These are phyloP conservation scores for Fusarium sp. DNA, from an alignment of 2,329 filamentous ascomycete genomes.

Conservation along the genomic window DNA sequence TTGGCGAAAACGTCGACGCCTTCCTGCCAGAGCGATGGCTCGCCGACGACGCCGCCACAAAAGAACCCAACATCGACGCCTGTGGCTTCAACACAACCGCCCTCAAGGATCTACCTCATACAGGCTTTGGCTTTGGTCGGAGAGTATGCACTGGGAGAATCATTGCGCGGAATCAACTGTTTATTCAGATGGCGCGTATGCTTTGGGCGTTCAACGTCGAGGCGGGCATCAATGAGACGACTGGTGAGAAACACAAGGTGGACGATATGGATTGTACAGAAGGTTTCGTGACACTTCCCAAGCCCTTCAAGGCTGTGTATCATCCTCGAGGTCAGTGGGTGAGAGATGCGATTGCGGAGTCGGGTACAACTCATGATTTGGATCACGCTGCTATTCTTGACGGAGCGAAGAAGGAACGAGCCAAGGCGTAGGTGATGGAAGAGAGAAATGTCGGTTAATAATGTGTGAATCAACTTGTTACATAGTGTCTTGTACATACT, in stretches of 20 bases:
- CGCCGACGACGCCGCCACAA: slow-evolving; percentile 13
- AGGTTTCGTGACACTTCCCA: slow-evolving; percentile 45
- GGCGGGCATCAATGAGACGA: slow-evolving; percentile 32
- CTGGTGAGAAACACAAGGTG: slow-evolving; percentile 34
- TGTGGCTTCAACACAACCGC: slow-evolving; percentile 15
- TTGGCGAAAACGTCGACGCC: slow-evolving; percentile 52
- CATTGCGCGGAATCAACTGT: slow-evolving; percentile 61
- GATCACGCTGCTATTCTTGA: slow-evolving; percentile 11
- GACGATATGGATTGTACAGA: slow-evolving; percentile 43
- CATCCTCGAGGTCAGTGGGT: slow-evolving; percentile 47
- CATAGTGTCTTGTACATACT: background rate
- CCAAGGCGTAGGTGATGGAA: background rate
- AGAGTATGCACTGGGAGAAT: slow-evolving; percentile 58
- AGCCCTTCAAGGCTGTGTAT: slow-evolving; percentile 46
- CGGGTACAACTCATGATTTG: slow-evolving; percentile 3
- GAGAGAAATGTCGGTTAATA: background rate
- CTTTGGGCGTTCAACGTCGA: slow-evolving; percentile 64
- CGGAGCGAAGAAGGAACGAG: background rate
- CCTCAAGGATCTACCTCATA: slow-evolving; percentile 47
- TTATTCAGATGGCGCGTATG: slow-evolving; percentile 55
- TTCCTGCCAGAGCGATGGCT: slow-evolving; percentile 53
- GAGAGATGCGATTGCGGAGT: slow-evolving; percentile 26
- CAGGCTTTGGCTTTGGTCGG: slow-evolving; percentile 63
- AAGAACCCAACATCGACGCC: slow-evolving; percentile 8
- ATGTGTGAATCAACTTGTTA: background rate